These are phyloP conservation scores for Neurospora sp. DNA, from an alignment of 495 filamentous ascomycete genomes.

Conservation along the genomic window DNA sequence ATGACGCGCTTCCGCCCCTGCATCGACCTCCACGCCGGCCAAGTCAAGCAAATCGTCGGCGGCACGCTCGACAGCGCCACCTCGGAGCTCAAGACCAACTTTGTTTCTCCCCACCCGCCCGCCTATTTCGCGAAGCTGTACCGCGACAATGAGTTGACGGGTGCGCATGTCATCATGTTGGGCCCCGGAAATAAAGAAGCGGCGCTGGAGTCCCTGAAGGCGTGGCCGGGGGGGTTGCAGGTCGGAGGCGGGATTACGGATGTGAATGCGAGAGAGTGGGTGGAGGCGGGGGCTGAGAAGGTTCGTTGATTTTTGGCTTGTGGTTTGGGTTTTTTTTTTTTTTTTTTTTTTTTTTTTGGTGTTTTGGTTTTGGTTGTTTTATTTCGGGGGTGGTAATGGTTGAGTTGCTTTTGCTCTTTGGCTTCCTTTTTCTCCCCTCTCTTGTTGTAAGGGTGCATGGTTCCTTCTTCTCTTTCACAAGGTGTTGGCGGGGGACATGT, in stretches of 20 bases:
- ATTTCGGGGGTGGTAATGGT: too few relatives aligned
- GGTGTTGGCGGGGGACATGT: background rate
- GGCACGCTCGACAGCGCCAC: constrained; percentile 67
- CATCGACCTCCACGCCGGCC: constrained; percentile 90
- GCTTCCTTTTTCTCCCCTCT: too few relatives aligned
- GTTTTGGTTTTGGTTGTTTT: background rate
- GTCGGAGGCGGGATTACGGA: constrained; percentile 87
- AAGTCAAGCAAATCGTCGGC: constrained; percentile 97
- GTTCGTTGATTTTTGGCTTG: constrained; percentile 33
- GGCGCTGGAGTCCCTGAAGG: constrained; percentile 60
- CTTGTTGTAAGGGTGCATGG: background rate
- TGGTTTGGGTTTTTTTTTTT: too few relatives aligned
- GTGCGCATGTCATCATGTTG: constrained; percentile 93
- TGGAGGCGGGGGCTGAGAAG: constrained; percentile 82
- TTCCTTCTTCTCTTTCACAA: background rate
- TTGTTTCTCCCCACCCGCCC: constrained; percentile 72
- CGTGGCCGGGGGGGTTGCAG: constrained; percentile 72
- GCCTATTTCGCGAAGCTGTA: constrained; percentile 74
- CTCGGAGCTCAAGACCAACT: constrained; percentile 73
- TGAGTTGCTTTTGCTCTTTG: too few relatives aligned
- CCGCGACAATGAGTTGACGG: constrained; percentile 55
- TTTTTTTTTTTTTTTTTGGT: too few relatives aligned
- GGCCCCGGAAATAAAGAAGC: constrained; percentile 78
- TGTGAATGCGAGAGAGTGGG: constrained; percentile 74
- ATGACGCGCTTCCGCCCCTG: constrained; percentile 96